Percentiles rank a stretch among this genome's conserved stretches.
Conservation (phyloP, 768 basidiomycete genomes). For the Stropharia rugosoannulata region DNA sequence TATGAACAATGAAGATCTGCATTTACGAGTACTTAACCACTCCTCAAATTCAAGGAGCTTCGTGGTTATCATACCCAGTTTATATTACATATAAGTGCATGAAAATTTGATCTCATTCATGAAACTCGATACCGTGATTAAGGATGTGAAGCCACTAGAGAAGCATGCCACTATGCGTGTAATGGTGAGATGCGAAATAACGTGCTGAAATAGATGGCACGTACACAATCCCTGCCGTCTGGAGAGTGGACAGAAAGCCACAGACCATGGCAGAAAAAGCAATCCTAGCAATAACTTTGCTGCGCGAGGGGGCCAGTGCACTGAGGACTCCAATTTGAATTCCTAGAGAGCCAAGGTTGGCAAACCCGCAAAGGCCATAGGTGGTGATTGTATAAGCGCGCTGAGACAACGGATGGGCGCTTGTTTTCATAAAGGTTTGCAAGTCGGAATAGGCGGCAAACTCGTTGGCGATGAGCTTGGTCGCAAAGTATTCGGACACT, state of each 20-base stretch:
- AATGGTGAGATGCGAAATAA: slow-evolving; percentile 26
- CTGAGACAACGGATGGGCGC: slow-evolving; percentile 29
- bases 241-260: slow-evolving; percentile 27
- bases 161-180: slow-evolving; percentile 18
- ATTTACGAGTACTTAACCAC: no score
- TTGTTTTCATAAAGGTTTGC: no score
- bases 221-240: slow-evolving; percentile 36
- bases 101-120: no score
- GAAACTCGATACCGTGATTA: no score
- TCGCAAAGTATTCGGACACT: slow-evolving; percentile 64
- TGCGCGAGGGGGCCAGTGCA: slow-evolving; percentile 50
- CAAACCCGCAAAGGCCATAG: slow-evolving; percentile 90
- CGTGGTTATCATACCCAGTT: no score
- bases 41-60: no score
- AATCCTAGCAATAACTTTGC: slow-evolving; percentile 65
- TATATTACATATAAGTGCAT: no score
- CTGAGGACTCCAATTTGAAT: slow-evolving; percentile 64
- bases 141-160: slow-evolving; percentile 10
- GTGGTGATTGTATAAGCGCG: slow-evolving; percentile 83
- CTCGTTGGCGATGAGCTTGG: slow-evolving; percentile 87
- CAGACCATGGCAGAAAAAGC: slow-evolving; percentile 34
- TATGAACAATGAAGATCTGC: no score
- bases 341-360: slow-evolving; percentile 83
- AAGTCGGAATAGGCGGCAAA: slow-evolving; percentile 76
- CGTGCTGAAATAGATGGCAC: slow-evolving; percentile 26